These are phyloP conservation scores for Daldinia caldariorum DNA, from an alignment of 495 filamentous ascomycete genomes.

Conservation along the genomic window DNA sequence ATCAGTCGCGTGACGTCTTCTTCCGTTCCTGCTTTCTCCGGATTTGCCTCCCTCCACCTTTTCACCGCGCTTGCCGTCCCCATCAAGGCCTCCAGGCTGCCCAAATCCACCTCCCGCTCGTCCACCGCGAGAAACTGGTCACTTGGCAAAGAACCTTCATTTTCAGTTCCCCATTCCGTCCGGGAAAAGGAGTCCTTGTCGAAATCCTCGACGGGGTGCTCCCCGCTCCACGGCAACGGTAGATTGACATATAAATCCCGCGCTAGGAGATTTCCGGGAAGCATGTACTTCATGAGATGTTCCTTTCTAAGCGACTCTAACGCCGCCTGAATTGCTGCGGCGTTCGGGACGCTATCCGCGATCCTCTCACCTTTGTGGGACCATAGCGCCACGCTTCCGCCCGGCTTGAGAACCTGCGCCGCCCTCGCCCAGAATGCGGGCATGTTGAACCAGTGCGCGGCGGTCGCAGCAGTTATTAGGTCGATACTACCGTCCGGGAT, in stretches of 20 bases:
- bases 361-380: background rate
- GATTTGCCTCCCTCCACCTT: constrained; percentile 16
- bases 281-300: background rate
- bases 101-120: background rate
- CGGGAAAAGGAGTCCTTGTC: background rate
- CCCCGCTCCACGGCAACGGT: background rate
- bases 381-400: constrained; percentile 22
- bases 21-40: constrained; percentile 1
- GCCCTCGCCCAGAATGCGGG: constrained; percentile 16
- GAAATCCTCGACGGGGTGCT: background rate
- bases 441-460: constrained; percentile 23
- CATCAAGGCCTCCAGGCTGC: constrained; percentile 7
- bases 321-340: background rate
- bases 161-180: background rate
- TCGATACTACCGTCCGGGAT: background rate
- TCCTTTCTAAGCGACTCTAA: background rate
- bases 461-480: constrained; percentile 9
- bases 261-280: background rate
- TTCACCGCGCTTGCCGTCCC: constrained; percentile 12
- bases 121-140: background rate
- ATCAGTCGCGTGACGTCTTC: background rate
- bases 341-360: background rate
- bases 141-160: background rate
- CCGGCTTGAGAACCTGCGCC: constrained; percentile 20
- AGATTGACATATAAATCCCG: background rate